Evolutionary conservation across 1,139 yeast species (phyloP).

Genomic region (Nematodospora anomalae): DNA sequence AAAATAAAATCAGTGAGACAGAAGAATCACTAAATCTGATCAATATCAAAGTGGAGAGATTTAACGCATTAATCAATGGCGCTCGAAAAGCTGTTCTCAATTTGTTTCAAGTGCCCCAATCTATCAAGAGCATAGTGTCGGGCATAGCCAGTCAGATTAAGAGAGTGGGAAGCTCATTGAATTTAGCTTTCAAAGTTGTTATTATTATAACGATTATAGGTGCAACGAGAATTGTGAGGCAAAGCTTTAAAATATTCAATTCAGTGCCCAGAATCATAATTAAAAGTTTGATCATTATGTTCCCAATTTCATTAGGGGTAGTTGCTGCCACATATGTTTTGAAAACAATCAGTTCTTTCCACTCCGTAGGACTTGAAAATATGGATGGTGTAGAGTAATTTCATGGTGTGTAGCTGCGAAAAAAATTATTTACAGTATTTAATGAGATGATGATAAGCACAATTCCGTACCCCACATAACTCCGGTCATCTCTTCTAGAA

Average conservation of each 20-base stretch:
- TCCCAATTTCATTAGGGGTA: conserved; percentile 2
- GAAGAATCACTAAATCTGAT: conserved; percentile 13
- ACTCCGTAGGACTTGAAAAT: neutral
- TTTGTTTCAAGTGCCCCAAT: neutral
- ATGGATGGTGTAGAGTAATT: neutral
- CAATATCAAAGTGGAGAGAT: conserved; percentile 5
- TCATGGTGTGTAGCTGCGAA: neutral
- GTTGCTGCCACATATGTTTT: conserved; percentile 2
- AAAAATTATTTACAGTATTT: neutral
- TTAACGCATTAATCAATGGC: neutral
- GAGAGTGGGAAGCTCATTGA: neutral
- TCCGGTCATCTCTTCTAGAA: neutral
- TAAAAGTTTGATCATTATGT: neutral
- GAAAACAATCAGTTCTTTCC: neutral
- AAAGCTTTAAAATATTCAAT: neutral
- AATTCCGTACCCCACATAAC: neutral
- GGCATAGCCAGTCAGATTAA: neutral
- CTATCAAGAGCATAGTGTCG: neutral
- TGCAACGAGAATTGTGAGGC: neutral
- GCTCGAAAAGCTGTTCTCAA: neutral
- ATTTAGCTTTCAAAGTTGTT: neutral
- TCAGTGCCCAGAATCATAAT: neutral
- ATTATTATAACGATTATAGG: neutral
- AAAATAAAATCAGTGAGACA: conserved; percentile 14
- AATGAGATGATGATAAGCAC: neutral